A percentile compares a stretch with the other conserved stretches of the same genome.
phyloP scores from a whole-genome alignment of 306 rosid species.

The Argentina anserina region DNA sequence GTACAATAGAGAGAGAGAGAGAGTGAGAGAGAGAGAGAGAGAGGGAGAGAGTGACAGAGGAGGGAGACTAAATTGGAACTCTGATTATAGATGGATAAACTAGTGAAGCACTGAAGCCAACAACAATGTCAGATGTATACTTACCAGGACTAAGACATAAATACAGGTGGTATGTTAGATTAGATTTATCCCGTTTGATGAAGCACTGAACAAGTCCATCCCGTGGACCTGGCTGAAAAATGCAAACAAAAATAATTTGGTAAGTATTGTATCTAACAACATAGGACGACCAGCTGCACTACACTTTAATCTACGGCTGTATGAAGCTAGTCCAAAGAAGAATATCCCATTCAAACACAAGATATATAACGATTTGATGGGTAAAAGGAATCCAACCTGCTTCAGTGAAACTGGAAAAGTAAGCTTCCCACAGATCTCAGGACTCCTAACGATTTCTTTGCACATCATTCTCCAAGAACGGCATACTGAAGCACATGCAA shows the following conservation, averaged over 20 bases:
- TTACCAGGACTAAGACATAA: conserved; percentile 83
- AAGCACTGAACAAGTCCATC: conserved; percentile 76
- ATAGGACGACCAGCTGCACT: background rate
- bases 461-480: conserved; percentile 90
- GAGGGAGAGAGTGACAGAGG: background rate
- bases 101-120: background rate
- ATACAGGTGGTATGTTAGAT: conserved; percentile 68
- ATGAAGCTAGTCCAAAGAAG: background rate
- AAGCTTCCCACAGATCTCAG: conserved; percentile 76
- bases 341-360: background rate
- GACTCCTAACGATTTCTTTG: conserved; percentile 73
- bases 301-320: background rate
- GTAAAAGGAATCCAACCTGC: conserved; percentile 50
- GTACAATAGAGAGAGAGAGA: too few relatives aligned
- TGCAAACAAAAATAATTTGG: conserved; percentile 9
- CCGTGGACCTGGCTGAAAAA: conserved; percentile 77
- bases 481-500: conserved; percentile 84
- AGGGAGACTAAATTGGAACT: background rate
- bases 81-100: background rate
- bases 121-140: background rate
- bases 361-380: background rate
- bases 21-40: too few relatives aligned
- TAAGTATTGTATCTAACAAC: background rate
- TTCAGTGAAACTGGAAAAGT: conserved; percentile 84
- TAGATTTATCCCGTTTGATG: conserved; percentile 83